Base-by-base conservation (phyloP, 345 rosid species). In the Cardamine chenopodiifolia region DNA sequence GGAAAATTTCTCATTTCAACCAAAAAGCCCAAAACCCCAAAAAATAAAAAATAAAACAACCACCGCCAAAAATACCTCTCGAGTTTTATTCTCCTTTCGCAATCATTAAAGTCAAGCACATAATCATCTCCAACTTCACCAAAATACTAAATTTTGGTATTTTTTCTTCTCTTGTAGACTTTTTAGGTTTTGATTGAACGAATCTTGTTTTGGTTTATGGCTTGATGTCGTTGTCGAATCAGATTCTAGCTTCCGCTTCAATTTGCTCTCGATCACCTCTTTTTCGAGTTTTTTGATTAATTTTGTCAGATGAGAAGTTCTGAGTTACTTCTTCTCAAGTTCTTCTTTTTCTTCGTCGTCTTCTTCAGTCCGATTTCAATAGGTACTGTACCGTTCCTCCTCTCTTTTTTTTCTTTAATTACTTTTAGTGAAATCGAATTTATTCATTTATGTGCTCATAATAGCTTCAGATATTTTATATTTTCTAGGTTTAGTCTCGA, bases 361-460 rank as follows among this genome's bases (percentile, higher is more conserved):
- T 79, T 80, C 77, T 81, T 75, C 78, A 69, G 34, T 82, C 76
- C 75, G 34, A 71, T 77, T 50, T 77, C 75, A 17, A 56, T 78
- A 53, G 97, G 97, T 93, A 86, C 73, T 5, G 82, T 84, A 48
- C 40, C 67, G 28, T 28, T 55, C 37, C 18, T 45, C 39, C 20
- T 15, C 39, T 29, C 11, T 42, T 17, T 60, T 12, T 6, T 34
- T 5, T 47, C 18, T 48, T 19, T n/a, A 20, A 13, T 40, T 40
- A 13, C 2, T 49, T 49, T 20, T 20, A 9, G 50, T 45, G 4
- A 7, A 14, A 12, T 69, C 62, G 77, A 20, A 40, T 64, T 45
- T 12, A 35, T 66, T 49, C 22, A 49, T 65, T 58, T 23, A 31
- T 3, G 25, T 64, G 61, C 25, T 40, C 67, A 17, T 25, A 17